phyloP scores from a whole-genome alignment of 75 land plant genomes.

The Ceratopteris richardii region DNA sequence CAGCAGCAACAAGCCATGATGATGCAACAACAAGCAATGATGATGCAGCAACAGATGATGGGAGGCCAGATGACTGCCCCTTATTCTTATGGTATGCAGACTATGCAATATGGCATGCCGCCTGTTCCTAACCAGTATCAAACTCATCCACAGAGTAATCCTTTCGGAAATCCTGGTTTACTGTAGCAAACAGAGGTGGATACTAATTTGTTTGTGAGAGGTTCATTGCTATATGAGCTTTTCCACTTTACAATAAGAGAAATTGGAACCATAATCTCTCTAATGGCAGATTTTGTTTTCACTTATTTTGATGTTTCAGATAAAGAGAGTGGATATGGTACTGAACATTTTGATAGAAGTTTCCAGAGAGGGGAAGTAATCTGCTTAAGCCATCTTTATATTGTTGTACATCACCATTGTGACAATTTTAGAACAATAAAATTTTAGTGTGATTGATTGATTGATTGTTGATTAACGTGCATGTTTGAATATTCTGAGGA shows the following conservation, averaged over 20 bases:
- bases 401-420: too few species aligned
- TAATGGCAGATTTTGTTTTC: too few species aligned
- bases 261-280: too few species aligned
- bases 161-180: constrained; percentile 34
- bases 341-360: too few species aligned
- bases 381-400: too few species aligned
- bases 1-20: constrained; percentile 86
- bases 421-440: too few species aligned
- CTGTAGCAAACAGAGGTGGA: constrained; percentile 1
- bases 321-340: too few species aligned
- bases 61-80: constrained; percentile 25
- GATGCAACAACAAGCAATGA: constrained; percentile 56
- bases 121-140: constrained; percentile 1
- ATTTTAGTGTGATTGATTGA: too few species aligned
- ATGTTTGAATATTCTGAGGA: too few species aligned
- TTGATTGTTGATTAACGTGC: too few species aligned
- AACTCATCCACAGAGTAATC: constrained; percentile 8
- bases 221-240: not conserved
- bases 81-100: constrained; percentile 21
- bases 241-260: constrained; percentile 8
- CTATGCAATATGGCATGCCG: not conserved
- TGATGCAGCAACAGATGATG: constrained; percentile 40
- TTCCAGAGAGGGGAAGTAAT: too few species aligned
- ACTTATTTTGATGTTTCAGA: too few species aligned
- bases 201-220: constrained; percentile 3